Evolutionary conservation across 345 rosid genomes (phyloP).

Genomic region (Pugionium dolabratum): DNA sequence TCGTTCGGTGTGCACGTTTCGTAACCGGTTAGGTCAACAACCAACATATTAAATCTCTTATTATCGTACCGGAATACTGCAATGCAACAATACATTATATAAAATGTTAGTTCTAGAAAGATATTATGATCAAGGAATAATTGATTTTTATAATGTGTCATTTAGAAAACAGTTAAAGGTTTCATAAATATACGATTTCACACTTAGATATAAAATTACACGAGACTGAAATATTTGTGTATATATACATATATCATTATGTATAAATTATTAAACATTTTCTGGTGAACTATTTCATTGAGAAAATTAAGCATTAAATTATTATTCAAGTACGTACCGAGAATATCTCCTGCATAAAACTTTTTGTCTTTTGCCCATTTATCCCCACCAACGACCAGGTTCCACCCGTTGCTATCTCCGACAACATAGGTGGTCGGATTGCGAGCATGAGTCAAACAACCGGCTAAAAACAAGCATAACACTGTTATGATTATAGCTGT

Average conservation of each 20-base stretch:
- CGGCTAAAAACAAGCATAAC: conserved; percentile 8
- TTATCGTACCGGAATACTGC: conserved; percentile 9
- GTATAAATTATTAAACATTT: neutral
- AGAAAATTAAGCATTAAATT: neutral
- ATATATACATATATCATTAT: too few species aligned
- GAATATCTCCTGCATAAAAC: conserved; percentile 23
- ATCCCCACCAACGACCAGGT: neutral
- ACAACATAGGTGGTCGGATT: neutral
- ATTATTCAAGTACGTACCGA: neutral
- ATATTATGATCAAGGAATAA: neutral
- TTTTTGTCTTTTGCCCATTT: conserved; percentile 10
- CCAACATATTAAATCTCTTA: neutral
- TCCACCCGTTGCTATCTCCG: conserved; percentile 20
- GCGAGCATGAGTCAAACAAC: neutral
- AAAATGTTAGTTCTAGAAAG: neutral
- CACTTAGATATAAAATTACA: too few species aligned
- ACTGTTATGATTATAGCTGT: neutral
- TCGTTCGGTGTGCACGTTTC: conserved; percentile 18
- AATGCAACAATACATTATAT: neutral
- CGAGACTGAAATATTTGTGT: too few species aligned
- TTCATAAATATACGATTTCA: neutral
- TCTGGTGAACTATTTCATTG: neutral
- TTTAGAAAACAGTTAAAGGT: neutral
- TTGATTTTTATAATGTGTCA: neutral
- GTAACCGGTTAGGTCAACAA: conserved; percentile 19